phyloP scores from a whole-genome alignment of 202 grass and related monocot genomes.

The Carex arenaria region DNA sequence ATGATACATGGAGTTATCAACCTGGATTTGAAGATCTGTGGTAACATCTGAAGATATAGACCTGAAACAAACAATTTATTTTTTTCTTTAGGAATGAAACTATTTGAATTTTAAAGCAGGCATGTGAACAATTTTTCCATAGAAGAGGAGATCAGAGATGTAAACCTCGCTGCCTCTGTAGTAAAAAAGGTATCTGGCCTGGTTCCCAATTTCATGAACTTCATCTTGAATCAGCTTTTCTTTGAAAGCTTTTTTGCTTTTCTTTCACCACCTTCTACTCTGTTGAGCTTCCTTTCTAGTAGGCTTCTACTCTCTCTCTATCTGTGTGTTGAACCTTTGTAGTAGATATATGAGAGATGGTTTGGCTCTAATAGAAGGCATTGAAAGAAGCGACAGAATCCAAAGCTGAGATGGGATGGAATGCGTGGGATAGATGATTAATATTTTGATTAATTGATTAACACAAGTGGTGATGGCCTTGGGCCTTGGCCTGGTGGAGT shows the following conservation, averaged over 20 bases:
- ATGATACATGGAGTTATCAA: slow-evolving; percentile 56
- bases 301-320: background rate
- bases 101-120: background rate
- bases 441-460: slow-evolving; percentile 24
- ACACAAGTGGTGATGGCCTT: background rate
- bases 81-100: background rate
- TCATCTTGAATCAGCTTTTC: slow-evolving; percentile 53
- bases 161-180: slow-evolving; percentile 56
- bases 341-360: slow-evolving; percentile 17
- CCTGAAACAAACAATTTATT: slow-evolving; percentile 32
- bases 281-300: slow-evolving; percentile 4
- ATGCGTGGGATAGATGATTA: background rate
- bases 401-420: slow-evolving; percentile 19
- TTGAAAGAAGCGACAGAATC: slow-evolving; percentile 21
- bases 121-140: background rate
- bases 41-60: slow-evolving; percentile 87
- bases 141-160: background rate
- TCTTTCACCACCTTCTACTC: slow-evolving; percentile 8
- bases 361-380: background rate
- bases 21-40: slow-evolving; percentile 84
- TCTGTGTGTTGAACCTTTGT: background rate
- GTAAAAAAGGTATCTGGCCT: slow-evolving; percentile 83
- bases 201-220: slow-evolving; percentile 95
- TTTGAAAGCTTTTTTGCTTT: background rate
- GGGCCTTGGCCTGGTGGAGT: too few species aligned